phyloP scores from a whole-genome alignment of 2,329 filamentous ascomycete species.

The Fusarium piperis region DNA sequence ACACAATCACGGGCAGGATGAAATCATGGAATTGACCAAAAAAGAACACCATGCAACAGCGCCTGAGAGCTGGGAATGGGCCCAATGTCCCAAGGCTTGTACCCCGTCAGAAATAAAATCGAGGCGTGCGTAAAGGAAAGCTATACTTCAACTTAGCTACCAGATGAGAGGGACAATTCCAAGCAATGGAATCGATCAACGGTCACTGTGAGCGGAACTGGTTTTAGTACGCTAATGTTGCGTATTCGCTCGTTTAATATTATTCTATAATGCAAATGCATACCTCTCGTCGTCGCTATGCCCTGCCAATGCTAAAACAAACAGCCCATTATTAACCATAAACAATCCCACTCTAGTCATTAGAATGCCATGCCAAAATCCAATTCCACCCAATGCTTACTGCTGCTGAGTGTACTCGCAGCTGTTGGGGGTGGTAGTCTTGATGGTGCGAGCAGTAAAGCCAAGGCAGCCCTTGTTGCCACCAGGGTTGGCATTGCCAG shows the following conservation, averaged over 20 bases:
- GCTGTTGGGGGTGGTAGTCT: constrained; percentile 45
- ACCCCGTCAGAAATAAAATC: too few relatives aligned
- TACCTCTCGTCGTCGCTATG: background rate
- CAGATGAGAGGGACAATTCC: too few relatives aligned
- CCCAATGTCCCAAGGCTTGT: too few relatives aligned
- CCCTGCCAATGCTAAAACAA: background rate
- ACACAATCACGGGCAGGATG: too few relatives aligned
- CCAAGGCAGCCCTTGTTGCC: constrained; percentile 50
- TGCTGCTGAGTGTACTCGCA: constrained; percentile 48
- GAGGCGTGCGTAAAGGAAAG: too few relatives aligned
- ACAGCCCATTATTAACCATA: background rate
- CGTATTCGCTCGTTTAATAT: background rate
- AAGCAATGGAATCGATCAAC: too few relatives aligned
- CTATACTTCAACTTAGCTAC: too few relatives aligned
- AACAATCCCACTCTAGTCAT: background rate
- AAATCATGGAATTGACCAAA: too few relatives aligned
- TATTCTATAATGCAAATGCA: background rate
- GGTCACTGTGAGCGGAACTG: too few relatives aligned
- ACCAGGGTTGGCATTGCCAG: constrained; percentile 48
- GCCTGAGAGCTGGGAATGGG: too few relatives aligned
- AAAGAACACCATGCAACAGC: too few relatives aligned
- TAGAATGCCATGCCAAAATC: background rate
- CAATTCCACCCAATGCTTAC: background rate
- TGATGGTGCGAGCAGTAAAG: constrained; percentile 46
- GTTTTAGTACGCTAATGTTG: too few relatives aligned